Base-by-base conservation (phyloP, 495 filamentous ascomycete genomes). In the Lichenothelia convexa region DNA sequence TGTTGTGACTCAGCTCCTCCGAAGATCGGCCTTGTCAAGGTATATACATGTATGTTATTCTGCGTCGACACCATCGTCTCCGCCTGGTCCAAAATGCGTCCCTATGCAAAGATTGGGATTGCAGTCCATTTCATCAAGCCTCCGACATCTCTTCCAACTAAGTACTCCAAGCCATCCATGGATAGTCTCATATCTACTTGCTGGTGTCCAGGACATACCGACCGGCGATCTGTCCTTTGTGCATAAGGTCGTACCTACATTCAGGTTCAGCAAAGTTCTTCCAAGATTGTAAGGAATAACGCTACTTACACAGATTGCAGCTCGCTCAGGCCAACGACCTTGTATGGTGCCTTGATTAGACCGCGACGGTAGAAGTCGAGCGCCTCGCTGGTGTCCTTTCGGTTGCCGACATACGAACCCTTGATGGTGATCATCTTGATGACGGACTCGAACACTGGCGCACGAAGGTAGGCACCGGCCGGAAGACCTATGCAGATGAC, bases 321-420 rank as follows among this genome's bases (percentile, higher is more conserved):
- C 50, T 93, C 67, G 46, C 70, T 69, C 43, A 95, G 57, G 1
- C 82, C 81, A 34, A 74, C 71, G 21, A 66, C 70, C 74, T 93
- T 89, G 67, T 72, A 87, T 0, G 86, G 87, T 1, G 75, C 75
- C 40, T 81, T 75, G 67, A 94, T 81, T 43, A 89, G 51, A 2
- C 86, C 86, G 12, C 80, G 64, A 20, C 67, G 54, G 61, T 73
- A 93, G 66, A 93, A 93, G 46, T 92, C 86, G 30, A 93, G 57
- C 5, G 85, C 85, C 55, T 94, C 86, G 11, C 70, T 63, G 0
- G 68, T 78, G 48, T 95, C 87, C 53, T 79, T 71, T 30, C 81
- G 70, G 56, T 87, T 93, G 29, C 86, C 86, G 41, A 93, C 86
- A 50, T 93, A 93, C 44, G 72, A 80, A 30, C 86, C 86, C 64